Base-by-base conservation (phyloP, 176 grass and related monocot genomes). In the Phoenix dactylifera region DNA sequence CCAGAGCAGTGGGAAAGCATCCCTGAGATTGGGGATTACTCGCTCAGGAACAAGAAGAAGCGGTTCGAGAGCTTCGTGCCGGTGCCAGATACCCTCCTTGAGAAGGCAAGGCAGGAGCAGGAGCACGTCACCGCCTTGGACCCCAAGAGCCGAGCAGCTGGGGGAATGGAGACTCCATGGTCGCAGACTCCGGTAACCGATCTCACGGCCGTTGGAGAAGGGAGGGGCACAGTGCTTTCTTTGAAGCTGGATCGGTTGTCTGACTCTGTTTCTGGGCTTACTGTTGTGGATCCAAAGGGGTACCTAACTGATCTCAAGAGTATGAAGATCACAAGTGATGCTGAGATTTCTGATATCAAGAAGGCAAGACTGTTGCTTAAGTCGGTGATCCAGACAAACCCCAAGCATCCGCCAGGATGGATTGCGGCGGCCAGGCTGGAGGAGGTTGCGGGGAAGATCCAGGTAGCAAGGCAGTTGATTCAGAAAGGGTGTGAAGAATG, bases 281-380 rank as follows among this genome's bases (percentile, higher is more conserved):
- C 90, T 14, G 90, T 95, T 22, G 90, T 95, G 53, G 86, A 95
- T 86, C 90, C 90, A 19, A 95, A 95, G 74, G 90, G 90, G 0
- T 95, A 95, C 74, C 54, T 95, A 49, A 89, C 86, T 4, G 90
- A 95, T 53, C 68, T 95, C 19, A 95, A 95, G 62, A 89, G 90
- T 67, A 95, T 95, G 86, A 95, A 95, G 52, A 95, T 95, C 52
- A 95, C 90, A 4, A 95, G 90, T 22, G 90, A 95, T 61, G 90
- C 90, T 18, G 90, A 95, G 75, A 95, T 95, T 35, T 95, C 86
- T 26, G 90, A 95, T 73, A 89, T 95, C 51, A 95, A 95, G 49
- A 95, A 95, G 77, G 90, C 90, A 2, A 81, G 86, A 14, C 69
- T 95, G 48, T 44, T 95, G 65, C 82, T 89, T 16, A 89, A 89